Conservation (phyloP, 257 asterid genomes). For the Ehretia macrophylla region DNA sequence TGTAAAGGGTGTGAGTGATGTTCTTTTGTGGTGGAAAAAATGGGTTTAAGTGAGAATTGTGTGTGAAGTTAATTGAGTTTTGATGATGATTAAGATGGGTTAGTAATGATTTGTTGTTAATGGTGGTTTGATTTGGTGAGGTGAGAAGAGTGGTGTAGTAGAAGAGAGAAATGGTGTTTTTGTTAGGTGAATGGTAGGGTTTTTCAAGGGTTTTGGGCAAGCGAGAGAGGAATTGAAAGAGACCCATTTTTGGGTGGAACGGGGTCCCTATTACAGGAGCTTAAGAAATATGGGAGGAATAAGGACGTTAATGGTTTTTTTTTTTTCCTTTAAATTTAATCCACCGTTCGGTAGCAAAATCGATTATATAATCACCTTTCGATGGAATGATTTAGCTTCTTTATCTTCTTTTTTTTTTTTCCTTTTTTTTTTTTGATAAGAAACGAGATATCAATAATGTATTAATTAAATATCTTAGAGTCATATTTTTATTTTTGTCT, state of each 20-base stretch:
- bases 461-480: too few relatives aligned
- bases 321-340: too few relatives aligned
- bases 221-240: conserved; percentile 4
- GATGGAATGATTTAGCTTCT: too few relatives aligned
- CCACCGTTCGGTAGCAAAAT: too few relatives aligned
- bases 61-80: not conserved
- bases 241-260: conserved; percentile 10
- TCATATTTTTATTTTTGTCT: too few relatives aligned
- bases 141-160: conserved; percentile 3
- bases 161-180: not conserved
- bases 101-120: not conserved
- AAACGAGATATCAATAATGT: too few relatives aligned
- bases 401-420: too few relatives aligned
- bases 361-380: too few relatives aligned
- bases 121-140: not conserved
- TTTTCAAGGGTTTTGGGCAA: conserved; percentile 15
- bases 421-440: too few relatives aligned
- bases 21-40: not conserved
- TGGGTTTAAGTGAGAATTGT: not conserved
- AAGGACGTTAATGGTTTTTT: too few relatives aligned
- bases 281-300: too few relatives aligned
- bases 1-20: not conserved
- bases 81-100: not conserved
- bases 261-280: too few relatives aligned
- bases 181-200: not conserved